Conservation (phyloP, 306 rosid species). For the Phaseolus lunatus region DNA sequence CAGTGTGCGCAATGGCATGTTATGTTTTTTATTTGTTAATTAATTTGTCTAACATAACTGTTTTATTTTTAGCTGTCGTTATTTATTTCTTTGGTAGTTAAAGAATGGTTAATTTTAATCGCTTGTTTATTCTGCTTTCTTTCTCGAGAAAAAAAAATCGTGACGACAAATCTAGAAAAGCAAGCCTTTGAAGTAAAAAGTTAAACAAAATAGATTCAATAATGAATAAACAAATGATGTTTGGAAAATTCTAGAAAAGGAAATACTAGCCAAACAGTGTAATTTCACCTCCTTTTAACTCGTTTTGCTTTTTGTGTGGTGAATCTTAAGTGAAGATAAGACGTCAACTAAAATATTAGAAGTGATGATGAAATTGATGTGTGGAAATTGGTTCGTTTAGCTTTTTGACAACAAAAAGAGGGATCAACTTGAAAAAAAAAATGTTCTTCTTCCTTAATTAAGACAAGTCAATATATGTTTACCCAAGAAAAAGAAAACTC, state of each 20-base stretch:
- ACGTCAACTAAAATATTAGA: constrained; percentile 37
- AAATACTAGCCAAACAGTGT: background rate
- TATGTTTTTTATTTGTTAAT: background rate
- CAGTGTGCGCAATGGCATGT: constrained; percentile 16
- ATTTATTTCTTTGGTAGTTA: constrained; percentile 3
- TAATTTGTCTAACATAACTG: background rate
- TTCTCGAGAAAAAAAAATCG: background rate
- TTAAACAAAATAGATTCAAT: background rate
- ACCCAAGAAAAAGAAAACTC: background rate
- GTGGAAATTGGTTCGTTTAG: constrained; percentile 26
- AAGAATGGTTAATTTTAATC: constrained; percentile 22
- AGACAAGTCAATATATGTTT: constrained; percentile 19
- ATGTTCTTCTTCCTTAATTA: constrained; percentile 28
- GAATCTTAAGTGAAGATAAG: constrained; percentile 38
- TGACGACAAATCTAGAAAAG: background rate
- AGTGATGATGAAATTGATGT: constrained; percentile 23
- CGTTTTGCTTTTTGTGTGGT: constrained; percentile 20
- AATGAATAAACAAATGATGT: background rate
- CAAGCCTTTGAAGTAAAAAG: background rate
- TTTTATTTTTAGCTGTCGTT: constrained; percentile 6
- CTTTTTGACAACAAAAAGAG: constrained; percentile 34
- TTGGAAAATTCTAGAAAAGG: constrained; percentile 4
- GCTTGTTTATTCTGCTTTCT: background rate
- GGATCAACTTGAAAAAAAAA: background rate
- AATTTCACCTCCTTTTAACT: background rate